Evolutionary conservation across 345 rosid genomes (phyloP), one percentile per base, ranked within the genome.

Genomic region (Psidium friedrichsthalianum): DNA sequence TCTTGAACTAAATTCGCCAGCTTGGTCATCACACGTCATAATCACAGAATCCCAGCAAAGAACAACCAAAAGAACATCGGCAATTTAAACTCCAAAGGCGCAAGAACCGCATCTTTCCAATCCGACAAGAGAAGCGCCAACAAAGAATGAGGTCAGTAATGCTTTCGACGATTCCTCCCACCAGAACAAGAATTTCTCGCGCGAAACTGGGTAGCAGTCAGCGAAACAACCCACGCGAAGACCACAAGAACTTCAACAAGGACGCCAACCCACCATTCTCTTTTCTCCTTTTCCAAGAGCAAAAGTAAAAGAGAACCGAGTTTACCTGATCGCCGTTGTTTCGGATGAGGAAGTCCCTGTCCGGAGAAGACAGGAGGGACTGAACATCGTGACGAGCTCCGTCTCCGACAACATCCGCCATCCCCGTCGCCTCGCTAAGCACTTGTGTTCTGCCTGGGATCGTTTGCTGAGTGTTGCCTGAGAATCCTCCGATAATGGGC

Each of bases 291-390:
- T 6, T 27, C 40, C 40, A 11, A 78, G 16, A 6, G 69, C 49
- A 74, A 86, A 55, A 8, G 42, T 6, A 20, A 29, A 54, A 5
- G 44, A 32, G 15, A 21, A 82, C 10, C 47, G 6, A 85, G 11
- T 1, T 14, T 8, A 93, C 96, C 93, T 92, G 91, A 84, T 92
- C 90, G 53, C 92, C 94, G 86, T 92, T 84, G 87, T 91, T 94
- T 59, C 94, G 92, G 55, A 93, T 24, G 57, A 96, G 95, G 84
- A 90, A 94, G 87, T 94, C 95, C 54, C 96, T 89, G 51, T 87
- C 90, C 6, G 91, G 84, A 83, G 98, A 90, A 83, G 90, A 91
- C 32, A 96, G 86, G 14, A 94, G 89, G 5, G 91, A 88, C 80
- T 36, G 80, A 1, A 69, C 80, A 69, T 69, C 80, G 80, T 69